Evolutionary conservation across 129 eudicot genomes (phyloP).

Genomic region (Smallanthus sonchifolius): DNA sequence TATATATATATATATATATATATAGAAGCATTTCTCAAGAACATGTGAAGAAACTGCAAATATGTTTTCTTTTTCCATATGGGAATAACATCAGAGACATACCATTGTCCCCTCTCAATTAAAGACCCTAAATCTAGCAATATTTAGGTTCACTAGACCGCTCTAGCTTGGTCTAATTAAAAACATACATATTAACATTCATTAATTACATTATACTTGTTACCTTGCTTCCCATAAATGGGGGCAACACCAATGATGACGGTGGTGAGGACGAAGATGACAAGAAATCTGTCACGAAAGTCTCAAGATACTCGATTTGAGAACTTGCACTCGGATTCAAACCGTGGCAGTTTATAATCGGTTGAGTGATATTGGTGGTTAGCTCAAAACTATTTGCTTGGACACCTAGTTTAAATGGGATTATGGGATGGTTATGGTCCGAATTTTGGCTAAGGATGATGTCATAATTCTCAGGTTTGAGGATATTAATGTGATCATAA

Average conservation of each 20-base stretch:
- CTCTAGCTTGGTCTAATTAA: slow-evolving; percentile 3
- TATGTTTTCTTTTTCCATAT: slow-evolving; percentile 20
- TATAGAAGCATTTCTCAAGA: slow-evolving; percentile 21
- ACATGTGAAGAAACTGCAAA: slow-evolving; percentile 32
- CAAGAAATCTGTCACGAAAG: slow-evolving; percentile 8
- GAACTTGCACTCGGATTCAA: neutral
- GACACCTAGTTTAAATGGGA: neutral
- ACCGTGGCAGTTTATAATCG: neutral
- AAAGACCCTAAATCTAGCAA: slow-evolving; percentile 37
- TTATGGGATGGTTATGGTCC: neutral
- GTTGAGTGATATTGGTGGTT: neutral
- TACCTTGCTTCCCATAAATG: slow-evolving; percentile 21
- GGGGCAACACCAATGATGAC: slow-evolving; percentile 18
- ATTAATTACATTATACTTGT: slow-evolving; percentile 29
- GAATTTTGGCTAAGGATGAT: neutral
- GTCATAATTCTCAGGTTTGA: slow-evolving; percentile 18
- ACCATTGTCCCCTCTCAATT: slow-evolving; percentile 38
- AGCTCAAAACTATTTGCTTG: neutral
- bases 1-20: slow-evolving; percentile 22
- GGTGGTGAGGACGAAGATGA: slow-evolving; percentile 27
- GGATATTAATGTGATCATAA: slow-evolving; percentile 23
- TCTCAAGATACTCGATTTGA: slow-evolving; percentile 28
- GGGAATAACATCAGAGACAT: slow-evolving; percentile 29
- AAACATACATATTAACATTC: slow-evolving; percentile 13
- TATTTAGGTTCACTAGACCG: slow-evolving; percentile 26